These are phyloP conservation scores for Syzygium oleosum DNA, from an alignment of 345 rosid species.

Conservation along the genomic window DNA sequence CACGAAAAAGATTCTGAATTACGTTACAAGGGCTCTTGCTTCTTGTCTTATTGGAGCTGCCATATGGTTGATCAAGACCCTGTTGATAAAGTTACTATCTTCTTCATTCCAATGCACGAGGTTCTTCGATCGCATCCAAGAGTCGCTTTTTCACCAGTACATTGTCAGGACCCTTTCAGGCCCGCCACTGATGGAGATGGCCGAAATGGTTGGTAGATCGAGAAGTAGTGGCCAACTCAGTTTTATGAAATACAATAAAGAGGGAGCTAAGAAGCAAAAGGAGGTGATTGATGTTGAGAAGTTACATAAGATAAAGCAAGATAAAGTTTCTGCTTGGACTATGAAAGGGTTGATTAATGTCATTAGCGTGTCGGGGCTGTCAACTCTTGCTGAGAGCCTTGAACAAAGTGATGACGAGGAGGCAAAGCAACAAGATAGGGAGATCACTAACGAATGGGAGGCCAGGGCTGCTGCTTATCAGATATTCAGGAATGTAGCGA, in stretches of 20 bases:
- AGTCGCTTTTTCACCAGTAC: slow-evolving; percentile 66
- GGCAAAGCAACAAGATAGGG: slow-evolving; percentile 25
- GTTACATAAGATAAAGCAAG: slow-evolving; percentile 53
- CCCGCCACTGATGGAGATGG: slow-evolving; percentile 52
- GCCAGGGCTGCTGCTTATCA: slow-evolving; percentile 56
- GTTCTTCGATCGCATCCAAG: slow-evolving; percentile 70
- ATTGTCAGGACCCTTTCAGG: slow-evolving; percentile 56
- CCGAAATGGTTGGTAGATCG: slow-evolving; percentile 15
- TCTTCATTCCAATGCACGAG: slow-evolving; percentile 47
- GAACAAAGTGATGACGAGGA: slow-evolving; percentile 38
- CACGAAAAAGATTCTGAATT: slow-evolving; percentile 24
- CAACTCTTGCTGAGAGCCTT: slow-evolving; percentile 20
- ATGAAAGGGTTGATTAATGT: slow-evolving; percentile 55
- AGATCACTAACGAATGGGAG: slow-evolving; percentile 66
- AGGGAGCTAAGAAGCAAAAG: slow-evolving; percentile 21
- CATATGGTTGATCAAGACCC: slow-evolving; percentile 50
- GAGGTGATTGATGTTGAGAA: slow-evolving; percentile 58
- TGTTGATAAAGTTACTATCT: slow-evolving; percentile 42
- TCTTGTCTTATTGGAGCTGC: slow-evolving; percentile 43
- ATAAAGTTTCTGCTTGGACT: slow-evolving; percentile 65
- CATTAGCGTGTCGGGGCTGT: slow-evolving; percentile 29
- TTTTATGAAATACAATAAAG: slow-evolving; percentile 20
- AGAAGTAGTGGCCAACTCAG: slow-evolving; percentile 35
- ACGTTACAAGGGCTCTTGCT: slow-evolving; percentile 40
- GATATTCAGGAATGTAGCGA: slow-evolving; percentile 57